Percentiles rank a stretch among this genome's conserved stretches.
Evolutionary conservation across 352 stramenopile species (phyloP).

Genomic region (Pilasporangium apinafurcum): DNA sequence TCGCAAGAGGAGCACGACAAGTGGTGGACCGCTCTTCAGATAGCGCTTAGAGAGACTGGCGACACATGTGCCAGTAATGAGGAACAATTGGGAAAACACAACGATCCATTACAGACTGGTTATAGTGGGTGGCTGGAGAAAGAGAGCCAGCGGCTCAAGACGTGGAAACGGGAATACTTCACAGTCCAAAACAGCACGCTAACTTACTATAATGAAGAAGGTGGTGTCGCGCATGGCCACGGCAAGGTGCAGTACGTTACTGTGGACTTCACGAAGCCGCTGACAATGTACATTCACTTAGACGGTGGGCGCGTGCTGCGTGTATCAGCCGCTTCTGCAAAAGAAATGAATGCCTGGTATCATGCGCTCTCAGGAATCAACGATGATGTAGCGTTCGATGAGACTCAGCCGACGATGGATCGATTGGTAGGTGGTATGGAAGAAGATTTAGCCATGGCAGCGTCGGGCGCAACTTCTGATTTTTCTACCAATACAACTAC

Average conservation of each 20-base stretch:
- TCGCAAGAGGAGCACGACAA: constrained; percentile 55
- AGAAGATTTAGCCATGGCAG: too few species aligned
- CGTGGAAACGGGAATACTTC: constrained; percentile 73
- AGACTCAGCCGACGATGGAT: too few species aligned
- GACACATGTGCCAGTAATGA: neutral
- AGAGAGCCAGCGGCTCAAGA: constrained; percentile 70
- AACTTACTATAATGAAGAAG: constrained; percentile 67
- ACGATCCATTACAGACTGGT: neutral
- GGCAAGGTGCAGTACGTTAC: constrained; percentile 37
- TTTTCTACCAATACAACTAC: too few species aligned
- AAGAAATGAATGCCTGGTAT: constrained; percentile 41
- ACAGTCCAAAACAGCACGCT: constrained; percentile 60
- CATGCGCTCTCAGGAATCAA: constrained; percentile 19
- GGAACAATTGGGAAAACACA: neutral
- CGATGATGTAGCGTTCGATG: neutral
- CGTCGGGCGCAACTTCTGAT: too few species aligned
- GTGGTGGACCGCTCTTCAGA: constrained; percentile 44
- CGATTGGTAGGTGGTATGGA: too few species aligned
- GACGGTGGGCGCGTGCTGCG: constrained; percentile 22
- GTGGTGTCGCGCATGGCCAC: constrained; percentile 50
- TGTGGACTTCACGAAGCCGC: constrained; percentile 37
- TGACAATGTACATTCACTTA: constrained; percentile 41
- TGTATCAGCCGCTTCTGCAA: constrained; percentile 18
- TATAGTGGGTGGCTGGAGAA: constrained; percentile 74
- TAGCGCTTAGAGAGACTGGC: constrained; percentile 13